phyloP scores from a whole-genome alignment of 1,284 basidiomycete genomes.

The Irpex sp. region DNA sequence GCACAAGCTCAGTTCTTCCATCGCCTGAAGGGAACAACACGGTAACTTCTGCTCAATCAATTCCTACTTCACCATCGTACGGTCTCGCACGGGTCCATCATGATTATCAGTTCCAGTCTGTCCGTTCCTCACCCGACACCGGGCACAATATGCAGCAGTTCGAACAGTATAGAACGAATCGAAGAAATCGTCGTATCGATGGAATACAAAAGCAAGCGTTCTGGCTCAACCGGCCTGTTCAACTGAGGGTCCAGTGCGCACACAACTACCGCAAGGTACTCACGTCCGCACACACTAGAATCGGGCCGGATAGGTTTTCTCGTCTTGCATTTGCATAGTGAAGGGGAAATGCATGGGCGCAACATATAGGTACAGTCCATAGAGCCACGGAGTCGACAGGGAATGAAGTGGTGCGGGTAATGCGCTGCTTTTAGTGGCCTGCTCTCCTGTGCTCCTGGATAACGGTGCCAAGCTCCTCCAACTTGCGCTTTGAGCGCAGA shows the following conservation, averaged over 20 bases:
- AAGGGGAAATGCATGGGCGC: conserved; percentile 3
- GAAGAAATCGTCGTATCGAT: not conserved
- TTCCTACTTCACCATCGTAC: not conserved
- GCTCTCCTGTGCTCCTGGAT: conserved; percentile 90
- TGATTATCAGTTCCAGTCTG: not conserved
- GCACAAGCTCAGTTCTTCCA: too few species aligned
- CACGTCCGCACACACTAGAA: not conserved
- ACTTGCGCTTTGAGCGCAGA: conserved; percentile 94
- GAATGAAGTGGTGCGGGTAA: not conserved
- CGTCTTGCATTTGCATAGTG: not conserved
- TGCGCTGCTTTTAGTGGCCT: conserved; percentile 47
- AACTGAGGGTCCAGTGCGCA: not conserved
- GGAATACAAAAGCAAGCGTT: not conserved
- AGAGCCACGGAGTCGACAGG: conserved; percentile 19
- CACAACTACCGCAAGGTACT: not conserved
- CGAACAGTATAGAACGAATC: not conserved
- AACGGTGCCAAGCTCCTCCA: conserved; percentile 88
- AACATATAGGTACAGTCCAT: conserved; percentile 10
- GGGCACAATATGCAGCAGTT: not conserved
- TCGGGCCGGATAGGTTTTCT: not conserved
- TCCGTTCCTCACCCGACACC: not conserved
- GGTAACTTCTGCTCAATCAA: not conserved
- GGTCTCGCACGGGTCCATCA: not conserved
- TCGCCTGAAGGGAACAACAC: not conserved
- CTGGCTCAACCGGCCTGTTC: not conserved